Conservation (phyloP, 805 yeast species). For the Blastobotrys parvus region DNA sequence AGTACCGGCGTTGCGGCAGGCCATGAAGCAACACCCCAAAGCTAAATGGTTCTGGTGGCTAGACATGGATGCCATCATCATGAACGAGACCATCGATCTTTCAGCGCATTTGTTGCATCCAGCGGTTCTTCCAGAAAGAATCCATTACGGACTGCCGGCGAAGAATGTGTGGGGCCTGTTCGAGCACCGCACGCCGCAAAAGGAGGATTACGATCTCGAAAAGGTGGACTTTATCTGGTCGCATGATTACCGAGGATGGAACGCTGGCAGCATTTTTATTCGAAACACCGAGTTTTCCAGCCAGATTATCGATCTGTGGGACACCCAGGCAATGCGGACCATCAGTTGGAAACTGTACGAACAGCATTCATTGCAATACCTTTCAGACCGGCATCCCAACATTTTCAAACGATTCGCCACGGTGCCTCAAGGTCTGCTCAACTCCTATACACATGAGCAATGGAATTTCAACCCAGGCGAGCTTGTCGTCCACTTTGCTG, state of each 20-base stretch:
- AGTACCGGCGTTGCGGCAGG: conserved; percentile 26
- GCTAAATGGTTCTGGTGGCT: conserved; percentile 33
- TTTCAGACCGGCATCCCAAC: conserved; percentile 13
- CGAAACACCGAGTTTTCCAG: conserved; percentile 18
- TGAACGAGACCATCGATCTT: conserved; percentile 23
- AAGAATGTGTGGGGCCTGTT: conserved; percentile 3
- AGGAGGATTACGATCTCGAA: conserved; percentile 12
- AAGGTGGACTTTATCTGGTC: conserved; percentile 20
- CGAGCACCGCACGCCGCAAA: neutral
- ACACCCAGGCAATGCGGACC: neutral
- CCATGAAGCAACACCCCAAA: conserved; percentile 23
- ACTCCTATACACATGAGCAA: conserved; percentile 19
- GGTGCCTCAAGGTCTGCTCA: conserved; percentile 25
- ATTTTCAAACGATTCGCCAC: conserved; percentile 21
- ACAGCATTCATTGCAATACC: conserved; percentile 20
- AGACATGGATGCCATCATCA: conserved; percentile 27
- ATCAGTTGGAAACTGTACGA: conserved; percentile 13
- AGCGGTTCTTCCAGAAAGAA: conserved; percentile 17
- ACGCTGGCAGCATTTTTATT: conserved; percentile 28
- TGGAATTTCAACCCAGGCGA: conserved; percentile 19
- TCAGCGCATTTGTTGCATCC: conserved; percentile 22
- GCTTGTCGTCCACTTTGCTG: conserved; percentile 27
- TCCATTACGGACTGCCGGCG: conserved; percentile 18
- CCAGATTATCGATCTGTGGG: conserved; percentile 24
- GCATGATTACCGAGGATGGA: conserved; percentile 23